A percentile compares a stretch with the other conserved stretches of the same genome.
phyloP scores from a whole-genome alignment of 208 protist genomes.

The Acanthamoeba sp. region DNA sequence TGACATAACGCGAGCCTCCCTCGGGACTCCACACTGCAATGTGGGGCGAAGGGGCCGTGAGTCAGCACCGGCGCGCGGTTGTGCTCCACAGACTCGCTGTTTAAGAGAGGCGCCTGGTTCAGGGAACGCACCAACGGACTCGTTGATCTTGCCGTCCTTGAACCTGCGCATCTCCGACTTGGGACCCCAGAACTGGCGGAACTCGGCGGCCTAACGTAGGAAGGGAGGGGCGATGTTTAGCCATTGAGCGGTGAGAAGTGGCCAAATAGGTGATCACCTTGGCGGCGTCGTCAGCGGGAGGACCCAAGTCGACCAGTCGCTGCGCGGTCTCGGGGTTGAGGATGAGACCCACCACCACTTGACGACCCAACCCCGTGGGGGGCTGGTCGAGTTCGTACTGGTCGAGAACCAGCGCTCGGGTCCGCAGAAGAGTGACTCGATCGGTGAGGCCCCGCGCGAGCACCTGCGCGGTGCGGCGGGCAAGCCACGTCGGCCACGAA shows the following conservation, averaged over 20 bases:
- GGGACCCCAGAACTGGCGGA: conserved; percentile 68
- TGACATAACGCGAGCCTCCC: neutral
- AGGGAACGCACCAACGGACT: conserved; percentile 33
- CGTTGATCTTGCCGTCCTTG: conserved; percentile 71
- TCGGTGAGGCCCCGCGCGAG: conserved; percentile 1
- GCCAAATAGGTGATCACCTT: too few relatives aligned
- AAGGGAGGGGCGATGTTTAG: neutral
- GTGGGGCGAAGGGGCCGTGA: neutral
- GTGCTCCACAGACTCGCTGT: too few relatives aligned
- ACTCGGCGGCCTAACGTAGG: conserved; percentile 41
- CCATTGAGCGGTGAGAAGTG: neutral
- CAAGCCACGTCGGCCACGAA: neutral
- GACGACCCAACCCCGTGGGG: neutral
- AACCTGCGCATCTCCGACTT: conserved; percentile 67
- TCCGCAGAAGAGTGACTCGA: conserved; percentile 16
- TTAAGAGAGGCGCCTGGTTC: neutral
- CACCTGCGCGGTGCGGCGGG: neutral
- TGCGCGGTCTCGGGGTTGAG: conserved; percentile 33
- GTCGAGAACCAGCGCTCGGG: conserved; percentile 20
- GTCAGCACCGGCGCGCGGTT: too few relatives aligned
- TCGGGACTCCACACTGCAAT: conserved; percentile 38
- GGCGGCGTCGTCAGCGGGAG: conserved; percentile 62
- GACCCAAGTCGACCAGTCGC: conserved; percentile 69
- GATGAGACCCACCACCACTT: conserved; percentile 52
- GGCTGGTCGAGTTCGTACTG: conserved; percentile 32